These are phyloP conservation scores for Ogataea naganishii DNA, from an alignment of 805 yeast species.

Conservation along the genomic window DNA sequence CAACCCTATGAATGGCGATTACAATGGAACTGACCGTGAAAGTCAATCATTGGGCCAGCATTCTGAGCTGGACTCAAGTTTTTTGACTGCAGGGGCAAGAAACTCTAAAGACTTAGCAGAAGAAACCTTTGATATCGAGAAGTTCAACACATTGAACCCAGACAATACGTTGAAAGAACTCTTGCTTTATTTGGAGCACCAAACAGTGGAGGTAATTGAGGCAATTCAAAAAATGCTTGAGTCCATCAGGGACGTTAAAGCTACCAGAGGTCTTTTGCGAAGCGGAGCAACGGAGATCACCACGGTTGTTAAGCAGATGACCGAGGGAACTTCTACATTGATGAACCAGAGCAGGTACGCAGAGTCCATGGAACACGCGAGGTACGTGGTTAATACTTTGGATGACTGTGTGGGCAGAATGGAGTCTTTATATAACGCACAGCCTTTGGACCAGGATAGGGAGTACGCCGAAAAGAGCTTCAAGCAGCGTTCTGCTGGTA, in stretches of 20 bases:
- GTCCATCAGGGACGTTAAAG: slow-evolving; percentile 68
- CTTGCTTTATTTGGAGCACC: slow-evolving; percentile 81
- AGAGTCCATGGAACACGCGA: slow-evolving; percentile 81
- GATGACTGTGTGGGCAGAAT: slow-evolving; percentile 81
- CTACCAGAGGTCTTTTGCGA: slow-evolving; percentile 67
- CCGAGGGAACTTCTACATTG: slow-evolving; percentile 77
- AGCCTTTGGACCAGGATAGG: slow-evolving; percentile 31
- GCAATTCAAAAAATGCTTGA: slow-evolving; percentile 78
- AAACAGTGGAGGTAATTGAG: slow-evolving; percentile 83
- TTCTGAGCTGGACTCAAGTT: too few relatives aligned
- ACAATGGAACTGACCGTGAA: too few relatives aligned
- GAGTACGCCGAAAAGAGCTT: slow-evolving; percentile 82
- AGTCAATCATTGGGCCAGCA: too few relatives aligned
- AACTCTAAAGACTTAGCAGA: slow-evolving; percentile 42
- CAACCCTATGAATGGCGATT: too few relatives aligned
- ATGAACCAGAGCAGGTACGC: slow-evolving; percentile 85
- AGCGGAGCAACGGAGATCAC: slow-evolving; percentile 70
- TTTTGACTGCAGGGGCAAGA: too few relatives aligned
- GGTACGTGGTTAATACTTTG: slow-evolving; percentile 81
- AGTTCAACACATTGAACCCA: slow-evolving; percentile 76
- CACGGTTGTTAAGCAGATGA: slow-evolving; percentile 75
- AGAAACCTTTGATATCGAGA: slow-evolving; percentile 58
- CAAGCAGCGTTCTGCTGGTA: slow-evolving; percentile 91
- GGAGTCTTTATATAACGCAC: slow-evolving; percentile 51
- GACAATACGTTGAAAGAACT: slow-evolving; percentile 84